These are phyloP conservation scores for Curvularia spicifera DNA, from an alignment of 2,329 filamentous ascomycete species.

Conservation along the genomic window DNA sequence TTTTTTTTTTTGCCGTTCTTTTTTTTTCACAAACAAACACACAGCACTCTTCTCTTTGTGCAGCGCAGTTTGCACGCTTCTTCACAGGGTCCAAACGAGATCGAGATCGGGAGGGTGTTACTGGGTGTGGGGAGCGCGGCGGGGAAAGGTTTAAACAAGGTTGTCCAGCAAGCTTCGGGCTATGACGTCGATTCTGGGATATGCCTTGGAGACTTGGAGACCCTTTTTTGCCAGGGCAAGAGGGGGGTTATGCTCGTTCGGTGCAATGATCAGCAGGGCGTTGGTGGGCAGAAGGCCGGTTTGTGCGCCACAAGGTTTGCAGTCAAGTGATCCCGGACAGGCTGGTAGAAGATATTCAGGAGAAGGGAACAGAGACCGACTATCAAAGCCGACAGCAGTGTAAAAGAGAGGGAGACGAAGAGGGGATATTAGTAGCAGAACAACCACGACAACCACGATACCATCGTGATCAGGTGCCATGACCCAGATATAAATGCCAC, in stretches of 20 bases:
- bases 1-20: not conserved
- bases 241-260: constrained; percentile 7
- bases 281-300: not conserved
- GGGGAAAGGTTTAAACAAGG: constrained; percentile 8
- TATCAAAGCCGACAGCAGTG: constrained; percentile 20
- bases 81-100: not conserved
- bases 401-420: not conserved
- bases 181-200: constrained; percentile 14
- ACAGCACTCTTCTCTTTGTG: not conserved
- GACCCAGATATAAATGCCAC: not conserved
- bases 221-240: constrained; percentile 3
- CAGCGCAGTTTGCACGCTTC: not conserved
- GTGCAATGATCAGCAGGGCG: constrained; percentile 11
- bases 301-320: constrained; percentile 6
- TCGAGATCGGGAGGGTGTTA: not conserved
- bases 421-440: not conserved
- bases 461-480: no score
- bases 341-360: not conserved
- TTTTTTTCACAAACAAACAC: not conserved
- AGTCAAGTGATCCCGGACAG: not conserved
- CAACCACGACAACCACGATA: not conserved
- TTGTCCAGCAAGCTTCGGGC: not conserved
- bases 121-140: not conserved
- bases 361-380: constrained; percentile 9
- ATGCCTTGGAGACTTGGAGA: constrained; percentile 11